A percentile compares a stretch with the other conserved stretches of the same genome.
phyloP scores from a whole-genome alignment of 1,139 yeast species.

The Magnusiomyces tetraspermus region DNA sequence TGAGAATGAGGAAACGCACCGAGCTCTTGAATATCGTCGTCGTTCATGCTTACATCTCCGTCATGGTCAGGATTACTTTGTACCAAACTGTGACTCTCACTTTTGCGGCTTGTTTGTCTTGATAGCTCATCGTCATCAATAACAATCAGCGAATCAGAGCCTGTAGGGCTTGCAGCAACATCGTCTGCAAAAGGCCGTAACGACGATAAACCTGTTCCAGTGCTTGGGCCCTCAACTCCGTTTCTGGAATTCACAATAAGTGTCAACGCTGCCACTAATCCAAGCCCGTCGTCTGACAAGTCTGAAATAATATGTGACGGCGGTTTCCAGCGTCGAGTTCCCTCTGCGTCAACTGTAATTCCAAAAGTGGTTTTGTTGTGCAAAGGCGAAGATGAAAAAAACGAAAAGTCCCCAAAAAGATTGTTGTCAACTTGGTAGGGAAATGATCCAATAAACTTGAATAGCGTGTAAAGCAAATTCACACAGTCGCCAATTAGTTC shows the following conservation, averaged over 20 bases:
- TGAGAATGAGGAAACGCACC: too few relatives aligned
- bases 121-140: not conserved
- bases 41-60: not conserved
- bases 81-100: too few relatives aligned
- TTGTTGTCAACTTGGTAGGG: not conserved
- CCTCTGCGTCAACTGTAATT: not conserved
- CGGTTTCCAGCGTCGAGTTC: not conserved
- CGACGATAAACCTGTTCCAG: not conserved
- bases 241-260: not conserved
- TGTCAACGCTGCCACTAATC: not conserved
- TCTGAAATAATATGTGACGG: not conserved
- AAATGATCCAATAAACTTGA: not conserved
- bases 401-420: too few relatives aligned
- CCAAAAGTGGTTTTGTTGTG: not conserved
- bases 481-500: conserved; percentile 2
- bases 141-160: not conserved
- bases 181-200: too few relatives aligned
- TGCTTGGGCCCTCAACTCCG: not conserved
- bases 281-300: not conserved
- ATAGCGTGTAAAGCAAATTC: not conserved
- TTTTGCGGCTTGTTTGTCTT: not conserved
- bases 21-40: not conserved
- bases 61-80: not conserved
- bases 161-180: too few relatives aligned
- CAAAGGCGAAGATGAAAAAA: not conserved